phyloP scores from a whole-genome alignment of 2,329 filamentous ascomycete species.

The Aspergillus sp. region DNA sequence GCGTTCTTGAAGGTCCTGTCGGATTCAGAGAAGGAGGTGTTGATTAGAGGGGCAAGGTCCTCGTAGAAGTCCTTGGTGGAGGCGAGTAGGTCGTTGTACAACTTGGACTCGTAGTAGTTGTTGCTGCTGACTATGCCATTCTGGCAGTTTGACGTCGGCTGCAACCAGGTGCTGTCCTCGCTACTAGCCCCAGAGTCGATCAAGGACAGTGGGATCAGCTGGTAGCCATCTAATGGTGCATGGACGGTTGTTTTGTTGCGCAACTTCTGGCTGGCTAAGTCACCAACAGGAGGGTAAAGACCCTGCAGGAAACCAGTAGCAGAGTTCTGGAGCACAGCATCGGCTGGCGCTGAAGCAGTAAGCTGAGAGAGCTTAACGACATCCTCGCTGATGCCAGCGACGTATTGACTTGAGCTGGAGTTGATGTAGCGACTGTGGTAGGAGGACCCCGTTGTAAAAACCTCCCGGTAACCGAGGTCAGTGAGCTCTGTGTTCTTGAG shows the following conservation, averaged over 20 bases:
- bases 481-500: constrained; percentile 72
- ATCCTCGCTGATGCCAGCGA: constrained; percentile 66
- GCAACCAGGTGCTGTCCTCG: constrained; percentile 59
- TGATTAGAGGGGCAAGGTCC: constrained; percentile 52
- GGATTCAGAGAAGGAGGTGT: constrained; percentile 49
- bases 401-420: constrained; percentile 57
- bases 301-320: constrained; percentile 80
- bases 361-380: constrained; percentile 70
- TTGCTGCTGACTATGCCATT: constrained; percentile 59
- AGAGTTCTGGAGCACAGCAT: constrained; percentile 77
- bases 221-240: constrained; percentile 75
- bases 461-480: constrained; percentile 73
- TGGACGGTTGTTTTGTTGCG: constrained; percentile 68
- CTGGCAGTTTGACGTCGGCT: constrained; percentile 56
- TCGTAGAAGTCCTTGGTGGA: constrained; percentile 57
- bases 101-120: constrained; percentile 54
- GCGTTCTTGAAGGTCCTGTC: constrained; percentile 61
- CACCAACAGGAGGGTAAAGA: constrained; percentile 75
- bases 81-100: constrained; percentile 50
- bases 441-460: constrained; percentile 70
- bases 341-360: constrained; percentile 67
- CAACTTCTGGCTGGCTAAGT: constrained; percentile 59
- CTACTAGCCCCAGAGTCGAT: constrained; percentile 61
- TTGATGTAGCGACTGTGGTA: constrained; percentile 76
- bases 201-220: constrained; percentile 73